Conservation (phyloP, 352 stramenopile species). For the Globisporangium recalcitrans region DNA sequence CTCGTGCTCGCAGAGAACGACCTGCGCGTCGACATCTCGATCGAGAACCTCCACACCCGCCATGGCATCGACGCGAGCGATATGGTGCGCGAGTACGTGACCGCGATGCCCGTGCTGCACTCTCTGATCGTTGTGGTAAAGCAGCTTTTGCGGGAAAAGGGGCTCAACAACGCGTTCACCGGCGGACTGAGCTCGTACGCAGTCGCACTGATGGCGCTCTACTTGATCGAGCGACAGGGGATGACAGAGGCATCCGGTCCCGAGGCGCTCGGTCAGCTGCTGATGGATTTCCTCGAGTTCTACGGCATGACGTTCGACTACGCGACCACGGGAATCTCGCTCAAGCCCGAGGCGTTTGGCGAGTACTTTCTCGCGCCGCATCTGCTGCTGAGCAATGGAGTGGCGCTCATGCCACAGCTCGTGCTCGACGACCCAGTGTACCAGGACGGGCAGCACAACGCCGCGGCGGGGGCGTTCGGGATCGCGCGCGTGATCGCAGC, state of each 20-base stretch:
- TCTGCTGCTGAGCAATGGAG: conserved; percentile 32
- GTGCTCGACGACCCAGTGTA: conserved; percentile 84
- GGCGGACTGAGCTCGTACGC: conserved; percentile 87
- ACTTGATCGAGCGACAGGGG: conserved; percentile 64
- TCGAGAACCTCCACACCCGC: conserved; percentile 80
- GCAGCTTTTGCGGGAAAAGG: conserved; percentile 83
- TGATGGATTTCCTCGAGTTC: conserved; percentile 88
- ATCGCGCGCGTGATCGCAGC: conserved; percentile 72
- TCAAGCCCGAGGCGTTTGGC: conserved; percentile 72
- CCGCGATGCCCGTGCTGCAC: conserved; percentile 57
- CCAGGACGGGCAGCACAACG: conserved; percentile 72
- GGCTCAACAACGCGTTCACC: conserved; percentile 87
- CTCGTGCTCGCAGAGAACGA: conserved; percentile 52
- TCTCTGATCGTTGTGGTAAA: conserved; percentile 84
- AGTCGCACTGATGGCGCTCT: conserved; percentile 78
- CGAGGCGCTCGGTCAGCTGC: conserved; percentile 48
- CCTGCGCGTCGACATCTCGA: conserved; percentile 84
- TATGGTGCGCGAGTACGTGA: conserved; percentile 76
- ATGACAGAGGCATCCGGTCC: conserved; percentile 20
- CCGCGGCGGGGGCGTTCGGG: conserved; percentile 65
- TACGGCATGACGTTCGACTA: conserved; percentile 86
- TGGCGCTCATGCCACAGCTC: conserved; percentile 61
- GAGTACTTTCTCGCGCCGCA: conserved; percentile 63
- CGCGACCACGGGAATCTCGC: conserved; percentile 70
- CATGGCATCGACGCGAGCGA: conserved; percentile 78